Evolutionary conservation across 257 asterid genomes (phyloP), one percentile per base, ranked within the genome.

Genomic region (Jacaranda mimosifolia): DNA sequence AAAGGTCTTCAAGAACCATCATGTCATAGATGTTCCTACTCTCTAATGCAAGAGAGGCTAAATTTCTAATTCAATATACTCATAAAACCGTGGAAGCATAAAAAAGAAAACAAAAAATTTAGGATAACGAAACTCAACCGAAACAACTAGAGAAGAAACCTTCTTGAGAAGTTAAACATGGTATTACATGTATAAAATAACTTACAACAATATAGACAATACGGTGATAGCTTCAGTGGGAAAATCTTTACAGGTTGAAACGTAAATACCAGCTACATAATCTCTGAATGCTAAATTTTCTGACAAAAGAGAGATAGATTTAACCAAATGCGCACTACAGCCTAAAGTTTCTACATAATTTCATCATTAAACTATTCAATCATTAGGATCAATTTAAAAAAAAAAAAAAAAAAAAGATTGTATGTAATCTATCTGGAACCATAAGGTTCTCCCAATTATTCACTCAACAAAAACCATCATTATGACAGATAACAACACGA

Each of bases 331-430:
- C 65, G 49, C 49, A 59, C n/a, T n/a, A 2, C 51, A 55, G 14
- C 57, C 55, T 51, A 68, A 63, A 21, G 26, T 71, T 21, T 68
- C 69, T 15, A 66, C 67, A 71, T 66, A 73, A 68, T 38, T 40
- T 6, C 65, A 59, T 79, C 64, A 51, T 51, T 32, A 7, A 62
- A 52, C 73, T 7, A 60, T 19, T 51, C 35, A 19, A 2, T 17
- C 10, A 51, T 40, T 6, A 48, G 10, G 17, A 11, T 57, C 58
- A 49, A 66, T 19, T n/a, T n/a, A n/a, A n/a, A n/a, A n/a, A n/a
- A n/a, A n/a, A n/a, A n/a, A n/a, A n/a, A 18, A 36, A 32, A 36
- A 53, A 66, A 40, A 39, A 17, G 49, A 60, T 3, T 11, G 36
- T 7, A 12, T 0, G 4, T 56, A 5, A 36, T 11, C 56, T 3